Conservation (phyloP, 2,329 filamentous ascomycete species). For the Neonectria faginata region DNA sequence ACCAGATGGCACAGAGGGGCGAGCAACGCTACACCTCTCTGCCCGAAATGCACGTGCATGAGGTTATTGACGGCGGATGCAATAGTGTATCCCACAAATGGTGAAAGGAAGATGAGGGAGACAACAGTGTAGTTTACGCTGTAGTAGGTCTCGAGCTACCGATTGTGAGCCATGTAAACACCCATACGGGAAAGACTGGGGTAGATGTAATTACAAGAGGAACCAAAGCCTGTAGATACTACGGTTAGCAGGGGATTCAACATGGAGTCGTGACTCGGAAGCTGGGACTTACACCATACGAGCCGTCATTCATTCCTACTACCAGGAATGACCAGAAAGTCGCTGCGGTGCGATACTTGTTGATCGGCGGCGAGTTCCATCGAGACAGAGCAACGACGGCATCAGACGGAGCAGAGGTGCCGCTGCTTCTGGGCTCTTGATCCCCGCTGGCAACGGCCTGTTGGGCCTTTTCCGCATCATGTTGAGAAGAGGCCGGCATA, state of each 20-base stretch:
- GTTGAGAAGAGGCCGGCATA: neutral
- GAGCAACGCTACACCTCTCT: constrained; percentile 70
- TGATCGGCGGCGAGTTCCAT: constrained; percentile 8
- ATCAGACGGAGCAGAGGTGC: constrained; percentile 1
- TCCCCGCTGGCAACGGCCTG: neutral
- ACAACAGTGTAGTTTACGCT: constrained; percentile 69
- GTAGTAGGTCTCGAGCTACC: constrained; percentile 63
- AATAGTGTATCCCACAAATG: constrained; percentile 73
- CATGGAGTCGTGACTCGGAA: neutral
- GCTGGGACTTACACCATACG: constrained; percentile 1
- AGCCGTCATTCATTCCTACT: constrained; percentile 7
- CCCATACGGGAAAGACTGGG: neutral
- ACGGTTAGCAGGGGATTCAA: neutral
- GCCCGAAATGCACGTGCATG: constrained; percentile 45
- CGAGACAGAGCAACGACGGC: constrained; percentile 7
- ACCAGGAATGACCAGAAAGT: constrained; percentile 14
- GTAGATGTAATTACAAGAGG: neutral
- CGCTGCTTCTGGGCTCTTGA: constrained; percentile 6
- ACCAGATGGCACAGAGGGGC: constrained; percentile 70
- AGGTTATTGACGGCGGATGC: constrained; percentile 71
- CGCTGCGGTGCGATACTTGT: neutral
- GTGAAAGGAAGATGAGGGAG: constrained; percentile 74
- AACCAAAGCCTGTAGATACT: neutral
- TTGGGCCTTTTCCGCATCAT: constrained; percentile 7
- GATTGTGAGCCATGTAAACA: constrained; percentile 1